Evolutionary conservation across 2,329 filamentous ascomycete species (phyloP).

Genomic region (Colletotrichum falcatum): DNA sequence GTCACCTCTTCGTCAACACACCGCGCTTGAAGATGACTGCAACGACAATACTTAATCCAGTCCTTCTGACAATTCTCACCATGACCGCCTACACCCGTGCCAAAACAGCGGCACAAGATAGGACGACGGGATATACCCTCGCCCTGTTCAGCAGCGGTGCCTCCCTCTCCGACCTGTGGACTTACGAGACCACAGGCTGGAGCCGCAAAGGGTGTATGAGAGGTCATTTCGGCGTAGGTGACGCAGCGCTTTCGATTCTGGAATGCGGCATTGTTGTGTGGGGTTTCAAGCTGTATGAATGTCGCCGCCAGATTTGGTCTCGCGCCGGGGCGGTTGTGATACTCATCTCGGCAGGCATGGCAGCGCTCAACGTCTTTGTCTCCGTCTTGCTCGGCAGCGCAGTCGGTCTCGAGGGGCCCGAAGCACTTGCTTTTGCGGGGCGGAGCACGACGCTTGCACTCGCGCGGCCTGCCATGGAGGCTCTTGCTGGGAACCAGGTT

Average conservation of each 20-base stretch:
- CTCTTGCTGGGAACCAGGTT: constrained; percentile 58
- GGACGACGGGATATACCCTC: constrained; percentile 48
- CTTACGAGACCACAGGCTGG: constrained; percentile 36
- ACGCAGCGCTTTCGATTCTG: constrained; percentile 61
- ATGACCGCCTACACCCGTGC: constrained; percentile 58
- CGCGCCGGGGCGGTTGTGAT: constrained; percentile 55
- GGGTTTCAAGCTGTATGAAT: constrained; percentile 66
- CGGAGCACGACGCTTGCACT: constrained; percentile 64
- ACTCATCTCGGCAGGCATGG: constrained; percentile 51
- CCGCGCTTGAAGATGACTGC: constrained; percentile 35
- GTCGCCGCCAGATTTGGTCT: constrained; percentile 59
- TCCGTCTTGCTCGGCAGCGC: constrained; percentile 53
- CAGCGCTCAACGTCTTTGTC: constrained; percentile 57
- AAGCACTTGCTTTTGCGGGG: constrained; percentile 61
- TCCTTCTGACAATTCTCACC: constrained; percentile 59
- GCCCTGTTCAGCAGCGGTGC: constrained; percentile 50
- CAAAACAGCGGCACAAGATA: constrained; percentile 51
- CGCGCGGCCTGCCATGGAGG: constrained; percentile 59
- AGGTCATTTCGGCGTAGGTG: constrained; percentile 58
- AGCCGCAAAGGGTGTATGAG: constrained; percentile 37
- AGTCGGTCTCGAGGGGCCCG: constrained; percentile 51
- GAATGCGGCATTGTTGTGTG: constrained; percentile 64
- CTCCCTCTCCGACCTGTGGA: constrained; percentile 53
- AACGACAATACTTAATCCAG: constrained; percentile 59
- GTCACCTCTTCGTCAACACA: constrained; percentile 35